Evolutionary conservation across 2,329 filamentous ascomycete genomes (phyloP), one percentile per base, ranked within the genome.

Genomic region (Fusarium austroafricanum): DNA sequence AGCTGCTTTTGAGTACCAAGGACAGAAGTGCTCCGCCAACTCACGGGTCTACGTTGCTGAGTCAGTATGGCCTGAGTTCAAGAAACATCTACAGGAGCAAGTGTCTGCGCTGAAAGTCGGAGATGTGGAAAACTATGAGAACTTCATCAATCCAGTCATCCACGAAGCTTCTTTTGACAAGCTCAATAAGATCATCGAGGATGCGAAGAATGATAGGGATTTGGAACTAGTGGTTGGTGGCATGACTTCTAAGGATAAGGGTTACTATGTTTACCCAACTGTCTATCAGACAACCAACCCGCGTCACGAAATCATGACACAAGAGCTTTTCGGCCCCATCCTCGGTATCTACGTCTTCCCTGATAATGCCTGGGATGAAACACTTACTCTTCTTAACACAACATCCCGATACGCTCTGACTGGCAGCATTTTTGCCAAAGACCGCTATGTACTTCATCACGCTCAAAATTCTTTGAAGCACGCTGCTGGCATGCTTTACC

Each of bases 351-450:
- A 85, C 63, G 81, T 84, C n/a, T 85, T 85, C 72, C 78, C 81
- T 6, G 83, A 85, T 67, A 60, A 47, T 23, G 38, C 59, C 12
- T 71, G 67, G 67, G 65, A 71, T 2, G 65, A 71, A 5, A 69
- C 68, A 0, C n/a, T 71, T 6, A 45, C 50, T 18, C 57, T 58
- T 0, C 29, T 71, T 3, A 65, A 71, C 29, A 67, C 61, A 3
- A 71, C 69, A 2, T 69, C 69, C 2, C 55, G 65, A 10, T 71
- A 71, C 11, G 71, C 71, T 14, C 82, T 93, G 23, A 93, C 91
- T 0, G 91, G 91, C 5, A 85, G 89, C 46, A 82, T 93, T 35
- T 93, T 93, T 75, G 89, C 90, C 1, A 80, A 84, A 55, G 89
- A 92, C 74, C 81, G 90, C 15, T 79, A 83, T 11, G 89, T 84